Percentiles rank a stretch among this genome's conserved stretches.
phyloP scores from a whole-genome alignment of 2,329 filamentous ascomycete species.

The Colletotrichum liriopes region DNA sequence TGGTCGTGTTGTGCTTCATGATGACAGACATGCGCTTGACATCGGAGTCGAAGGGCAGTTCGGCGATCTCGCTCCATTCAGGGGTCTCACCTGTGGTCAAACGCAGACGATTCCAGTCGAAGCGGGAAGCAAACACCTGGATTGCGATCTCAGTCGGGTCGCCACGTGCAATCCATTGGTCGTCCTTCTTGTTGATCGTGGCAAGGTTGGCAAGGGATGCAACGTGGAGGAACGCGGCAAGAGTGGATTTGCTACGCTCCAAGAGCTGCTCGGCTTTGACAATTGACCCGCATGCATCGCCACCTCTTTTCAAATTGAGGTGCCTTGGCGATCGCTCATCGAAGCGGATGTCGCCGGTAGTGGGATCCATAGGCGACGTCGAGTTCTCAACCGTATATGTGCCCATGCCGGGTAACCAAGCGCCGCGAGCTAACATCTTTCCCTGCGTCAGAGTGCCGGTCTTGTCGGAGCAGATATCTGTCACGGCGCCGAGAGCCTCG shows the following conservation, averaged over 20 bases:
- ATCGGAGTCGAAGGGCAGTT: slow-evolving; percentile 80
- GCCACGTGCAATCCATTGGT: slow-evolving; percentile 72
- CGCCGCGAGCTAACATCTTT: slow-evolving; percentile 75
- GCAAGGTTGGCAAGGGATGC: slow-evolving; percentile 72
- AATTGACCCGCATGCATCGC: slow-evolving; percentile 46
- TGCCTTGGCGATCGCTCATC: slow-evolving; percentile 46
- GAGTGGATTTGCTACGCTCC: slow-evolving; percentile 58
- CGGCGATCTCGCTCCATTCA: slow-evolving; percentile 71
- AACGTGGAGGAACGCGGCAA: slow-evolving; percentile 71
- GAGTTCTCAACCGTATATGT: slow-evolving; percentile 72
- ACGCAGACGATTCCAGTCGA: slow-evolving; percentile 71
- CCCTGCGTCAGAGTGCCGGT: slow-evolving; percentile 75
- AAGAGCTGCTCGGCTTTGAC: slow-evolving; percentile 53
- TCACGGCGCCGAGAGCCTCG: slow-evolving; percentile 69
- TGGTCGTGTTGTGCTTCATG: slow-evolving; percentile 61
- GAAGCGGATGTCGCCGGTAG: slow-evolving; percentile 62
- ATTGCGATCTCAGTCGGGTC: slow-evolving; percentile 82
- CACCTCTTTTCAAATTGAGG: slow-evolving; percentile 40
- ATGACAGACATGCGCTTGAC: slow-evolving; percentile 84
- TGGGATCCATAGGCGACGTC: slow-evolving; percentile 71
- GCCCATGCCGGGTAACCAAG: slow-evolving; percentile 71
- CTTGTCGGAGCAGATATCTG: slow-evolving; percentile 68
- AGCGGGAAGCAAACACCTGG: slow-evolving; percentile 79
- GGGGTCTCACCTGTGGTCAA: slow-evolving; percentile 65
- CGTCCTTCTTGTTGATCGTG: slow-evolving; percentile 60